phyloP scores from a whole-genome alignment of 352 stramenopile species.

The Pythium sukuiense region DNA sequence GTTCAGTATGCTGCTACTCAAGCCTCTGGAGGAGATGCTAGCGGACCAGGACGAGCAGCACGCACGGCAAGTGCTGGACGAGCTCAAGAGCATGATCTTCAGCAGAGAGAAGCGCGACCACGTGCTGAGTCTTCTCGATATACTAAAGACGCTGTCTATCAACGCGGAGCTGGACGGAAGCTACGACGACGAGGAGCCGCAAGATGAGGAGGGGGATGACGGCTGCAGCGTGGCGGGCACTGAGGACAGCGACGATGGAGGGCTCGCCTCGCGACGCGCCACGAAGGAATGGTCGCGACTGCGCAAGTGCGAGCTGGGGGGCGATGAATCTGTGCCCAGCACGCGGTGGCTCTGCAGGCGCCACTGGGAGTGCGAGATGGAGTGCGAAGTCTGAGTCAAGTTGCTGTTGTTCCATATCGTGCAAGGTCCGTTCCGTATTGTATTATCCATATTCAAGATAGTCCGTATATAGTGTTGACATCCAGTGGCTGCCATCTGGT shows the following conservation, averaged over 20 bases:
- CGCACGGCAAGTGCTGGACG: slow-evolving; percentile 49
- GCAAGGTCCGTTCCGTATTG: slow-evolving; percentile 8
- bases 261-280: slow-evolving; percentile 1
- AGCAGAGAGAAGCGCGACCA: slow-evolving; percentile 62
- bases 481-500: not conserved
- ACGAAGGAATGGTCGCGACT: slow-evolving; percentile 38
- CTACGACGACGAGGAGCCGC: slow-evolving; percentile 11
- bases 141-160: slow-evolving; percentile 25
- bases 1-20: slow-evolving; percentile 53
- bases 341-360: slow-evolving; percentile 52
- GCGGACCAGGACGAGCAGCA: slow-evolving; percentile 31
- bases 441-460: not conserved
- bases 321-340: slow-evolving; percentile 19
- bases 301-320: slow-evolving; percentile 35
- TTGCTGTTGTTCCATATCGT: not conserved
- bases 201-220: slow-evolving; percentile 1
- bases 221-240: slow-evolving; percentile 6
- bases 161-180: slow-evolving; percentile 24
- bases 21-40: slow-evolving; percentile 53
- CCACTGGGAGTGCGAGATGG: slow-evolving; percentile 32
- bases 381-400: slow-evolving; percentile 22
- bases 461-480: slow-evolving; percentile 7
- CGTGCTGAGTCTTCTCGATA: slow-evolving; percentile 56
- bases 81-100: slow-evolving; percentile 56
- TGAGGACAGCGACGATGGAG: slow-evolving; percentile 24